These are phyloP conservation scores for Citrullus mucosospermus DNA, from an alignment of 306 rosid species.

Conservation along the genomic window DNA sequence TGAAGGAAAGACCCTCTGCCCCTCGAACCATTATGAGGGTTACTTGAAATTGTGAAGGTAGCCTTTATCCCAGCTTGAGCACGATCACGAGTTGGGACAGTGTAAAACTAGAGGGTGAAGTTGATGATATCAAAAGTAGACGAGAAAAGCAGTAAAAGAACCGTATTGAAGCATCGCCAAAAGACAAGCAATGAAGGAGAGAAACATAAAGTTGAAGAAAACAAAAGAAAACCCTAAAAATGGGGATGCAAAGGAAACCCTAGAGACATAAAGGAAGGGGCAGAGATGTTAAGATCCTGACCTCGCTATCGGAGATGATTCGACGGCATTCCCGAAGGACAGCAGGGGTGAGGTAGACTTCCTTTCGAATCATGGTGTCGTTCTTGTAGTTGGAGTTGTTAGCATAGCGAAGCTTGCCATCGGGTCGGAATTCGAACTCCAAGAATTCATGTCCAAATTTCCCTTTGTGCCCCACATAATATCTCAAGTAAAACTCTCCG, in stretches of 20 bases:
- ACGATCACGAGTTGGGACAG: too few relatives aligned
- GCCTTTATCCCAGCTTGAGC: too few relatives aligned
- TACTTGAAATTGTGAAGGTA: too few relatives aligned
- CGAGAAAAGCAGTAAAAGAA: neutral
- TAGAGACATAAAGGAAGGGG: neutral
- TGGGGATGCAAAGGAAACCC: neutral
- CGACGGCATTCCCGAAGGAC: slow-evolving; percentile 89
- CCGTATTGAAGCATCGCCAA: too few relatives aligned
- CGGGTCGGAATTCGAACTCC: slow-evolving; percentile 53
- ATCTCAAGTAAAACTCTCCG: slow-evolving; percentile 68
- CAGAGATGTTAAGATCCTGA: neutral
- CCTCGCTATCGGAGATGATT: slow-evolving; percentile 85
- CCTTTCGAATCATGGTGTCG: slow-evolving; percentile 96
- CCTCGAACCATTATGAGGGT: too few relatives aligned
- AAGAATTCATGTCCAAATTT: slow-evolving; percentile 83
- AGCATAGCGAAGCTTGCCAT: slow-evolving; percentile 89
- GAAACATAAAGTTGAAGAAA: neutral
- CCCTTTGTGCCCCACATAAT: slow-evolving; percentile 90
- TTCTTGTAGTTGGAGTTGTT: slow-evolving; percentile 98
- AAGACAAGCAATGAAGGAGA: neutral
- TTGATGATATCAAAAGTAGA: neutral
- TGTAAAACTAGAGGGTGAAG: too few relatives aligned
- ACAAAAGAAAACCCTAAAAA: neutral
- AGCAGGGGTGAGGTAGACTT: slow-evolving; percentile 85
- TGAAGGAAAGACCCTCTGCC: too few relatives aligned